A percentile compares a stretch with the other conserved stretches of the same genome.
Evolutionary conservation across 495 filamentous ascomycete species (phyloP).

Genomic region (Penicillium soppii): DNA sequence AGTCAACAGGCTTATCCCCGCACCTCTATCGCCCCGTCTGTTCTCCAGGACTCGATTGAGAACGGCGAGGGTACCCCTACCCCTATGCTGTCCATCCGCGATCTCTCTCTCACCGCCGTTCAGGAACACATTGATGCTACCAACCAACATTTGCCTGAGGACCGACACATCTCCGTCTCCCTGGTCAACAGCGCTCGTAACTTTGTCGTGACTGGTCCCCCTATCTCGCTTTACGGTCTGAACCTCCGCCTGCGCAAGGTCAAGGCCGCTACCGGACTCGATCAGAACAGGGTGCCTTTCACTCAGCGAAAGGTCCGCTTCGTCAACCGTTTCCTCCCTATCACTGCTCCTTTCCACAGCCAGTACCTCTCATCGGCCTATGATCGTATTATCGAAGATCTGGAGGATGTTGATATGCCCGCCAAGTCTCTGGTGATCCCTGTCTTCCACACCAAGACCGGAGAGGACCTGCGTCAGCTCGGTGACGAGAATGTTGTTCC

Average conservation of each 20-base stretch:
- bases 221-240: slow-evolving; percentile 91
- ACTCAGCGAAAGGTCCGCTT: slow-evolving; percentile 95
- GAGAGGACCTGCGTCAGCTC: slow-evolving; percentile 71
- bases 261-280: slow-evolving; percentile 92
- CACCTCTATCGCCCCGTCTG: slow-evolving; percentile 87
- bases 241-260: slow-evolving; percentile 93
- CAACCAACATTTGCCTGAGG: slow-evolving; percentile 89
- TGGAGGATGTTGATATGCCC: slow-evolving; percentile 75
- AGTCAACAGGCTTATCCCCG: slow-evolving; percentile 96
- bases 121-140: slow-evolving; percentile 95
- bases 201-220: slow-evolving; percentile 94
- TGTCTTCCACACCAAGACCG: slow-evolving; percentile 84
- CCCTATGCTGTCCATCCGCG: slow-evolving; percentile 96
- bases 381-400: slow-evolving; percentile 76
- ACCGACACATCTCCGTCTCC: slow-evolving; percentile 92
- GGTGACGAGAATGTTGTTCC: slow-evolving; percentile 71
- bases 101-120: slow-evolving; percentile 78
- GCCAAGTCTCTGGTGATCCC: slow-evolving; percentile 70
- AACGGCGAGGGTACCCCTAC: slow-evolving; percentile 92
- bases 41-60: slow-evolving; percentile 91
- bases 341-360: slow-evolving; percentile 98
- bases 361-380: slow-evolving; percentile 81
- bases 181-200: slow-evolving; percentile 96
- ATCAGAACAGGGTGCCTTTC: slow-evolving; percentile 92
- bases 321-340: slow-evolving; percentile 94